phyloP scores from a whole-genome alignment of 208 protist species.

The Blechomonas ayalai region DNA sequence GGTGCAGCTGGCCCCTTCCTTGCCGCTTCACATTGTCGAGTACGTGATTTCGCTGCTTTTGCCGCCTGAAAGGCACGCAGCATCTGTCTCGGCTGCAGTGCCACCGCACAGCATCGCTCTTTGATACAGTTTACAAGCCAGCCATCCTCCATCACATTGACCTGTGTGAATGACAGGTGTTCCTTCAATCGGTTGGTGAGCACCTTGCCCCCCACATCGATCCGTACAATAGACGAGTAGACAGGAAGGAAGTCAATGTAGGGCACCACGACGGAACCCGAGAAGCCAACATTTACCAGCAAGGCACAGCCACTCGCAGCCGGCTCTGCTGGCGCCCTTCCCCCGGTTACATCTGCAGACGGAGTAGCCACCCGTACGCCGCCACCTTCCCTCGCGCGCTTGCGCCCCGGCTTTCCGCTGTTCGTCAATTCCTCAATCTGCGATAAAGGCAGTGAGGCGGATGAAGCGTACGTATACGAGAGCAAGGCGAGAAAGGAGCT shows the following conservation, averaged over 20 bases:
- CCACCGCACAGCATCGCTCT: conserved; percentile 53
- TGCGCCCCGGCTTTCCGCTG: too few species aligned
- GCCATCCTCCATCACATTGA: conserved; percentile 71
- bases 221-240: conserved; percentile 39
- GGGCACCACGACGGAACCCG: conserved; percentile 55
- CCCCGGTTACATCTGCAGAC: too few species aligned
- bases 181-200: conserved; percentile 77
- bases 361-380: not conserved
- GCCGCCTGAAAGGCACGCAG: not conserved
- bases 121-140: conserved; percentile 84
- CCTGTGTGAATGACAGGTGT: conserved; percentile 64
- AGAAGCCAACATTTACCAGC: conserved; percentile 76
- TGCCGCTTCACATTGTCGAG: conserved; percentile 3
- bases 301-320: conserved; percentile 19
- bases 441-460: too few species aligned
- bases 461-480: too few species aligned
- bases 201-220: conserved; percentile 74
- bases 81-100: conserved; percentile 4
- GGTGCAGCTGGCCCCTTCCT: not conserved
- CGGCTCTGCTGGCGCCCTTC: not conserved
- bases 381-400: not conserved
- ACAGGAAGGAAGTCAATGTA: conserved; percentile 68
- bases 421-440: too few species aligned
- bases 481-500: conserved; percentile 47
- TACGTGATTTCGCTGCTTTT: not conserved